phyloP scores from a whole-genome alignment of 176 grass and related monocot species.

The Cenchrus fungigraminus region DNA sequence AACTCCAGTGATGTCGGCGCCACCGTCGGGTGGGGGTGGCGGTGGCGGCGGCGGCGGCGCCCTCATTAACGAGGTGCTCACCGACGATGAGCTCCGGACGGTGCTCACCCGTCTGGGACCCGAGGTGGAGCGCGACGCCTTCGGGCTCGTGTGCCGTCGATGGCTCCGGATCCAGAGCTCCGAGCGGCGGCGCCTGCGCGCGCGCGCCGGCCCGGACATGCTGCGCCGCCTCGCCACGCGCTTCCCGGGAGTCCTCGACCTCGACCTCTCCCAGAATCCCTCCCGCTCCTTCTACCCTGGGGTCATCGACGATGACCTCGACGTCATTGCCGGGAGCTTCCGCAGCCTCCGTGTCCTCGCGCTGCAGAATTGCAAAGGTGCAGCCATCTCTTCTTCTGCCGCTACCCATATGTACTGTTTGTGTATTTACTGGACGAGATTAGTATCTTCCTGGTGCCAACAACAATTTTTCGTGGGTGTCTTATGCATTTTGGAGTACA shows the following conservation, averaged over 20 bases:
- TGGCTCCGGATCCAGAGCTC: conserved; percentile 89
- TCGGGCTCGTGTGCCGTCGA: conserved; percentile 82
- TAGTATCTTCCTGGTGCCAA: not conserved
- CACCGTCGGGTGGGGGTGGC: conserved; percentile 2
- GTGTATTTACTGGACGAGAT: not conserved
- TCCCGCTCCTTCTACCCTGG: conserved; percentile 77
- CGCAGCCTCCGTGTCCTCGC: conserved; percentile 55
- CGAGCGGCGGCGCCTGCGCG: conserved; percentile 62
- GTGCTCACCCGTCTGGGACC: conserved; percentile 58
- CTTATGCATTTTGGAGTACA: not conserved
- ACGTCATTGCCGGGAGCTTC: conserved; percentile 46
- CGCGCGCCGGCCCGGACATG: conserved; percentile 74
- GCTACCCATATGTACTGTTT: not conserved
- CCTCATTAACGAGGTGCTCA: conserved; percentile 74
- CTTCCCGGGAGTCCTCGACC: conserved; percentile 53
- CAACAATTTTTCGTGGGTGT: not conserved
- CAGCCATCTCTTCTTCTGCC: conserved; percentile 22
- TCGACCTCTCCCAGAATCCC: conserved; percentile 63
- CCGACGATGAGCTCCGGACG: conserved; percentile 75
- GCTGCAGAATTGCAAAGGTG: conserved; percentile 78
- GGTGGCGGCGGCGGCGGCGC: conserved; percentile 11
- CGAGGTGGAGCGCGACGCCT: conserved; percentile 71
- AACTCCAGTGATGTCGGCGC: conserved; percentile 42
- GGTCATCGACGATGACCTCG: conserved; percentile 66
- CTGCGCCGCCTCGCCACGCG: conserved; percentile 66